A percentile compares a stretch with the other conserved stretches of the same genome.
Conservation (phyloP, 257 asterid species). For the Solanum peruvianum region DNA sequence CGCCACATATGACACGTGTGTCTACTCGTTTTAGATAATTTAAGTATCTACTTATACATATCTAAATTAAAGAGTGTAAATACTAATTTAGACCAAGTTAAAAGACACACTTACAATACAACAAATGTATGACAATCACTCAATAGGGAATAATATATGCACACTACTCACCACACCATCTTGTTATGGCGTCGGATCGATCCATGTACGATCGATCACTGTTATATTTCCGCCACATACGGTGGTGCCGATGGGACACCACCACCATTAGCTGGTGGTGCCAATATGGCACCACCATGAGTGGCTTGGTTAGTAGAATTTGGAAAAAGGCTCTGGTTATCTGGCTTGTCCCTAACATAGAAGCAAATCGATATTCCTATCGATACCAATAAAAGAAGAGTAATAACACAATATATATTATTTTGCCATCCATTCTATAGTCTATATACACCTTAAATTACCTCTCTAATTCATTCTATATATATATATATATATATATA, state of each 20-base stretch:
- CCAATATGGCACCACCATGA: background rate
- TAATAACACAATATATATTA: no score
- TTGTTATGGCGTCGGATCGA: background rate
- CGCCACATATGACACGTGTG: no score
- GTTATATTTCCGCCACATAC: background rate
- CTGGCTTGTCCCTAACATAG: background rate
- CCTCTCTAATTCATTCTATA: background rate
- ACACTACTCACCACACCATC: background rate
- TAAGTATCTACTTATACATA: no score
- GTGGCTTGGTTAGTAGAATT: background rate
- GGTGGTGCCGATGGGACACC: background rate
- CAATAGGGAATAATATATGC: background rate
- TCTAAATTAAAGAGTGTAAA: no score
- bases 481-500: no score
- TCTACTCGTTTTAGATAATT: no score
- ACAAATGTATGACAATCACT: background rate
- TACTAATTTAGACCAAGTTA: no score
- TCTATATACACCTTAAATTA: background rate
- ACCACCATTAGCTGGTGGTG: background rate
- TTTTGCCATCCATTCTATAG: background rate
- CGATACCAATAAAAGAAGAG: background rate
- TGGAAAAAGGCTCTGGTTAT: background rate
- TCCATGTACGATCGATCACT: background rate
- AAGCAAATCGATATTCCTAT: background rate
- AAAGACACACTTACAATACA: background rate